Conservation (phyloP, 257 asterid genomes). For the Jasminum sambac region DNA sequence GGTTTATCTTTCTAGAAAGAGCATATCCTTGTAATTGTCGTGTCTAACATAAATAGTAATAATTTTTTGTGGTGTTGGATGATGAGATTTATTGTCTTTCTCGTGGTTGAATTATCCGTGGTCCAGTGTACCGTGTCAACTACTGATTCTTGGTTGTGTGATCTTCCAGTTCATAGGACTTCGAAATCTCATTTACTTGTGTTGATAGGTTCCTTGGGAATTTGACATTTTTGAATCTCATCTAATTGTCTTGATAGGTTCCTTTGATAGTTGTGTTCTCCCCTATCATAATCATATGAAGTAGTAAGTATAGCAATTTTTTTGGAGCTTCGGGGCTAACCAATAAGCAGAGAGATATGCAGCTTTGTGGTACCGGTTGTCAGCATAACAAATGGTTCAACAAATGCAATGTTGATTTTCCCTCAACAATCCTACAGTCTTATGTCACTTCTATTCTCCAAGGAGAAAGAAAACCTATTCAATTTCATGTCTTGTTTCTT, state of each 20-base stretch:
- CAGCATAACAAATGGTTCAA: background rate
- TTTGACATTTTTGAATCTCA: background rate
- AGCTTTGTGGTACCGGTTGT: background rate
- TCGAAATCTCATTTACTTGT: background rate
- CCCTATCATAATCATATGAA: background rate
- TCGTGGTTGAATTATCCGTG: background rate
- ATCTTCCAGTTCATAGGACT: background rate
- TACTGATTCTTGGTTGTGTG: background rate
- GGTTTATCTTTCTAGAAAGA: background rate
- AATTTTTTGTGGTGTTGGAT: background rate
- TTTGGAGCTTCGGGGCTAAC: background rate
- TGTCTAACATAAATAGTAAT: background rate
- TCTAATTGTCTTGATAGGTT: background rate
- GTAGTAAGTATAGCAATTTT: background rate
- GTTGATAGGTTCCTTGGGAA: background rate
- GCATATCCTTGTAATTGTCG: background rate
- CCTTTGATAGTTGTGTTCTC: background rate
- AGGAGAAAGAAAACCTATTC: constrained; percentile 3
- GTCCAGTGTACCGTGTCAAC: background rate
- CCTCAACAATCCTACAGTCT: background rate
- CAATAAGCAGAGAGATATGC: background rate
- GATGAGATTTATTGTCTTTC: no score
- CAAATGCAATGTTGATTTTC: background rate
- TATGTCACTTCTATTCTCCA: constrained; percentile 4
- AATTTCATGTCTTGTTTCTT: constrained; percentile 15